These are phyloP conservation scores for Pyrenula aspistea DNA, from an alignment of 495 filamentous ascomycete species.

Conservation along the genomic window DNA sequence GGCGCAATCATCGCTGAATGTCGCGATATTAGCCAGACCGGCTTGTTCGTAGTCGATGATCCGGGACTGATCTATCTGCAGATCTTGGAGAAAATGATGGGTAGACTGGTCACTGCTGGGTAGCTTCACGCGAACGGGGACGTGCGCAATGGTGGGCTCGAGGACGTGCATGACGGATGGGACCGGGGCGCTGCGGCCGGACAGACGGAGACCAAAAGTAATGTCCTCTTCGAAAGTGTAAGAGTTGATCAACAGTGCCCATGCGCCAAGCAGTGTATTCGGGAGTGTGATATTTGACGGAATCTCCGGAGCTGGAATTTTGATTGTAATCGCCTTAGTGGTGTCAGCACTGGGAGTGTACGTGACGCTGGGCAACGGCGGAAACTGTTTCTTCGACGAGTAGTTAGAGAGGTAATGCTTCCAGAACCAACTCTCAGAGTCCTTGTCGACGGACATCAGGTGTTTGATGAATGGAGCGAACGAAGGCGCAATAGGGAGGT, in stretches of 20 bases:
- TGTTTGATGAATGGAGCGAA: too few species aligned
- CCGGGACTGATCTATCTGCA: conserved; percentile 14
- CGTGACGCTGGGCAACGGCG: too few species aligned
- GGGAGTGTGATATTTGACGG: conserved; percentile 39
- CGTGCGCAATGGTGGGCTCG: conserved; percentile 41
- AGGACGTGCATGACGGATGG: conserved; percentile 36
- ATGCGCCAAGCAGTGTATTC: conserved; percentile 48
- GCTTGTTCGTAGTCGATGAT: conserved; percentile 31
- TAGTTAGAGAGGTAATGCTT: too few species aligned
- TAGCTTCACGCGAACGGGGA: conserved; percentile 33
- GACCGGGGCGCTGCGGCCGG: conserved; percentile 39
- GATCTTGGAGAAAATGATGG: conserved; percentile 29
- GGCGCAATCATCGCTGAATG: conserved; percentile 32
- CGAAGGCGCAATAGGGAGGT: too few species aligned
- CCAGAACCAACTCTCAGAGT: too few species aligned
- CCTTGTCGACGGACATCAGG: too few species aligned
- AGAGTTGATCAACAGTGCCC: conserved; percentile 43
- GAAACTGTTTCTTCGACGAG: too few species aligned
- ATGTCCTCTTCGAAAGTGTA: conserved; percentile 37
- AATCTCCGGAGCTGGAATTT: too few species aligned
- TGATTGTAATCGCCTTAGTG: too few species aligned
- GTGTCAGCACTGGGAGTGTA: too few species aligned
- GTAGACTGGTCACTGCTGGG: conserved; percentile 19
- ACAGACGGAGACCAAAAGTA: conserved; percentile 41
- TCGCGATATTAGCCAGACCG: conserved; percentile 41